These are phyloP conservation scores for Peronospora belbahrii DNA, from an alignment of 352 stramenopile species.

Conservation along the genomic window DNA sequence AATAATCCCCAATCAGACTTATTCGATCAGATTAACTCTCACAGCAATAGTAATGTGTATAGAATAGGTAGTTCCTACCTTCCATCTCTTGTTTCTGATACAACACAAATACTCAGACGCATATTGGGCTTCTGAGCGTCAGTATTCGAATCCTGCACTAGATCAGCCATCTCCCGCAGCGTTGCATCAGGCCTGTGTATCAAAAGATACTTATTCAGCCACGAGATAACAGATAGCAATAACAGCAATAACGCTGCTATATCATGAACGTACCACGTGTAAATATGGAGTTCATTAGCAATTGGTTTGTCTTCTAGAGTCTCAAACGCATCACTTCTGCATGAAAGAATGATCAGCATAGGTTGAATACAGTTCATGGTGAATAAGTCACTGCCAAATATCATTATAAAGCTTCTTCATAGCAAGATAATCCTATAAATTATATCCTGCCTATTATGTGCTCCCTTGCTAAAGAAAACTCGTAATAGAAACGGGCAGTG, in stretches of 20 bases:
- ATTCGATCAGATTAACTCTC: too few species aligned
- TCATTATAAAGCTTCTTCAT: background rate
- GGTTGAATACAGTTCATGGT: background rate
- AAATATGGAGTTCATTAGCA: conserved; percentile 59
- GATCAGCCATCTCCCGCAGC: conserved; percentile 56
- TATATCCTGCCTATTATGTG: conserved; percentile 39
- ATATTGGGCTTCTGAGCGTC: conserved; percentile 45
- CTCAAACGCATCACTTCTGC: conserved; percentile 55
- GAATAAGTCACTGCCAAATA: too few species aligned
- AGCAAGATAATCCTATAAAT: background rate
- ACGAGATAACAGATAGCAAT: too few species aligned
- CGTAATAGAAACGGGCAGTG: conserved; percentile 64
- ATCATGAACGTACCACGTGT: conserved; percentile 42
- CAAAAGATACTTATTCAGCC: too few species aligned
- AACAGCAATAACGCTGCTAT: background rate
- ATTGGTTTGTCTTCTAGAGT: conserved; percentile 42
- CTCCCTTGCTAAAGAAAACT: conserved; percentile 52
- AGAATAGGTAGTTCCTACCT: conserved; percentile 20
- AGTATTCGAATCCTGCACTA: conserved; percentile 57
- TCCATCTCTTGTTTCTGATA: conserved; percentile 43
- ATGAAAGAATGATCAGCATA: background rate
- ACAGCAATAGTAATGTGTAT: too few species aligned
- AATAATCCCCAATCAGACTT: too few species aligned
- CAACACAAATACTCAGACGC: conserved; percentile 55
- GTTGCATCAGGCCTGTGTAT: conserved; percentile 51